Conservation (phyloP, 2,329 filamentous ascomycete genomes). For the Purpureocillium takamizusanense region DNA sequence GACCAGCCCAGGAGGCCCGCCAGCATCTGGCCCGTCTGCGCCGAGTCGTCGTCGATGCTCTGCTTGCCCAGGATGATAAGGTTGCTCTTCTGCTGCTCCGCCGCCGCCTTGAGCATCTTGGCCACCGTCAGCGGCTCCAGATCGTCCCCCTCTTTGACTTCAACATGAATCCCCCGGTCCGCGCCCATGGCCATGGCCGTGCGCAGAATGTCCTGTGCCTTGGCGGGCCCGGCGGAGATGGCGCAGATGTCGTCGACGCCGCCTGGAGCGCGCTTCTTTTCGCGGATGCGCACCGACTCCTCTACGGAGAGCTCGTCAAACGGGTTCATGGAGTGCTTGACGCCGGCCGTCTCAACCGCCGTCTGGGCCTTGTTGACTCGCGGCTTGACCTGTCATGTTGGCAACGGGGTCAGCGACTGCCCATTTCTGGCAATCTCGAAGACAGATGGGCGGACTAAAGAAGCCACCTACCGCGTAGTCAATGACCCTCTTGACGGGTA, state of each 20-base stretch:
- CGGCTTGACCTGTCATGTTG: constrained; percentile 49
- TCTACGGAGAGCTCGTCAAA: constrained; percentile 98
- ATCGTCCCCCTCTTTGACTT: constrained; percentile 64
- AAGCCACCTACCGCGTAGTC: constrained; percentile 63
- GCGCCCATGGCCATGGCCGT: constrained; percentile 99
- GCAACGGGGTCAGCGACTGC: no score
- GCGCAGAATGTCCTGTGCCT: constrained; percentile 79
- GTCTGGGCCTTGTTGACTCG: constrained; percentile 67
- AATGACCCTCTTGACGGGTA: constrained; percentile 77
- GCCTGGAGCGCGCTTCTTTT: constrained; percentile 63
- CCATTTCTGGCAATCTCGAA: no score
- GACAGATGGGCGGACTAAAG: no score
- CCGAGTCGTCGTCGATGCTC: constrained; percentile 93
- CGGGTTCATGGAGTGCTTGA: constrained; percentile 98
- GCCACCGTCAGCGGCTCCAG: constrained; percentile 88
- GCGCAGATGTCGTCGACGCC: constrained; percentile 88
- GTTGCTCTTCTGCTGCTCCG: constrained; percentile 78
- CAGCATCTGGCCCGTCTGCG: constrained; percentile 97
- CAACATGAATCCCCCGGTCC: constrained; percentile 83
- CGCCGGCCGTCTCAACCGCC: constrained; percentile 81
- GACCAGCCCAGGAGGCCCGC: constrained; percentile 86
- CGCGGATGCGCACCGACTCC: constrained; percentile 89
- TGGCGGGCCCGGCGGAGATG: constrained; percentile 79
- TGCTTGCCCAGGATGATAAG: constrained; percentile 94
- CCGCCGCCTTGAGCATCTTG: constrained; percentile 75